Evolutionary conservation across 2,329 filamentous ascomycete species (phyloP), one percentile per base, ranked within the genome.

Genomic region (Stylonectria norvegica): DNA sequence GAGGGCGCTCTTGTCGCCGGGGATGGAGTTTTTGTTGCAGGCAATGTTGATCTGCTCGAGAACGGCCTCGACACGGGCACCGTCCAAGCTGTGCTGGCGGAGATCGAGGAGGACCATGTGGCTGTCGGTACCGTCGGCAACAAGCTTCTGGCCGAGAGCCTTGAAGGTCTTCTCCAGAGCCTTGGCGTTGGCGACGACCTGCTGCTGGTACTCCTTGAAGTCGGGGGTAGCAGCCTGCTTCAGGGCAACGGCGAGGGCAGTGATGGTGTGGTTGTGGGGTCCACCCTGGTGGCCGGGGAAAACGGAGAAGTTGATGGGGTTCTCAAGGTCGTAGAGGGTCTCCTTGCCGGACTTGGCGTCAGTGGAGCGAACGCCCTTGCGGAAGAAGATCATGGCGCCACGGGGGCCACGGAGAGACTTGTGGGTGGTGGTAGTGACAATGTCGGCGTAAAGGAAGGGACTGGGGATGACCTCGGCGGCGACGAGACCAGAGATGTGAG

Each of bases 311-410:
- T 98, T 98, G 77, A 98, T 98, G 41, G 89, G 87, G 57, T 83
- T 81, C 76, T 98, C 93, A 22, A 98, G 81, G 61, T 98, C 89
- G 67, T 96, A 98, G 59, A 90, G 74, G 36, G 78, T 85, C 75
- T 91, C 80, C 72, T 95, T 91, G 60, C 89, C 89, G 47, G 86
- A 83, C 79, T 96, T 96, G 69, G 86, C 74, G 64, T 97, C 88
- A 39, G 85, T 85, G 60, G 85, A 89, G 61, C 91, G 86, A 47
- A 96, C 84, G 50, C 93, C 93, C 76, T 95, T 96, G 70, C 93
- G 88, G 83, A 90, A 98, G 81, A 98, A 98, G 73, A 98, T 98
- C 93, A 98, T 98, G 65, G 93, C 93, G 62, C 93, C 93, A 66
- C 93, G 89, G 45, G 93, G 93, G 45, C 93, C 93, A 70, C 93